Conservation (phyloP, 345 rosid genomes). For the Brassica carinata region DNA sequence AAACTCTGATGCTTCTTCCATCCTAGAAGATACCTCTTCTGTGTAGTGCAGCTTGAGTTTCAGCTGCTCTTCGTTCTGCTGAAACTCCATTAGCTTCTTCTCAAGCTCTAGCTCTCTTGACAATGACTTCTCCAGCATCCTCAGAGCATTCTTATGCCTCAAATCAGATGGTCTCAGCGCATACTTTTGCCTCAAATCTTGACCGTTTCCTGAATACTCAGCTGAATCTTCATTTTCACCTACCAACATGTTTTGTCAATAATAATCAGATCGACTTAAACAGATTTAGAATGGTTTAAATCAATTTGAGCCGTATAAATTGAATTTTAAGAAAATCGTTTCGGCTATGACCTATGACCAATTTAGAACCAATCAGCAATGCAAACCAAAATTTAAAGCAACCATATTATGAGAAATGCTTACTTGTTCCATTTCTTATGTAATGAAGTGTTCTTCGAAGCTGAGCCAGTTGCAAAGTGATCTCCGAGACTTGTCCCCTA, state of each 20-base stretch:
- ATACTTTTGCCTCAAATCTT: constrained; percentile 43
- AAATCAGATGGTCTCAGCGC: constrained; percentile 49
- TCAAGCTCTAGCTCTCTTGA: constrained; percentile 76
- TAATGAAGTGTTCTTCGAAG: constrained; percentile 58
- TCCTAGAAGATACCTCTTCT: constrained; percentile 74
- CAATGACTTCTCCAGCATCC: constrained; percentile 82
- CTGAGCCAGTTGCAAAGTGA: constrained; percentile 70
- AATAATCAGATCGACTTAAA: not conserved
- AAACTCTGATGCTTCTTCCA: constrained; percentile 97
- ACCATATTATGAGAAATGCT: not conserved
- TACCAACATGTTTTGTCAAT: constrained; percentile 40
- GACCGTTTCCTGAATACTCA: constrained; percentile 50
- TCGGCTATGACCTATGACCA: too few relatives aligned
- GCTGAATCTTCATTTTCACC: constrained; percentile 50
- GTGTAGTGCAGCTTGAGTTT: constrained; percentile 76
- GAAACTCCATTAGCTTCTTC: constrained; percentile 60
- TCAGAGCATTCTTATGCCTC: constrained; percentile 58
- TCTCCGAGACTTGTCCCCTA: constrained; percentile 59
- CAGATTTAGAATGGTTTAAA: too few relatives aligned
- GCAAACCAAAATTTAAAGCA: not conserved
- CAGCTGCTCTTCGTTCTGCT: constrained; percentile 75
- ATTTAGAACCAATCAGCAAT: not conserved
- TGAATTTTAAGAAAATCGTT: too few relatives aligned
- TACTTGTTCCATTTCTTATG: constrained; percentile 60
- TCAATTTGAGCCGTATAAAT: too few relatives aligned